These are phyloP conservation scores for Ochetophila trinervis DNA, from an alignment of 306 rosid species.

Conservation along the genomic window DNA sequence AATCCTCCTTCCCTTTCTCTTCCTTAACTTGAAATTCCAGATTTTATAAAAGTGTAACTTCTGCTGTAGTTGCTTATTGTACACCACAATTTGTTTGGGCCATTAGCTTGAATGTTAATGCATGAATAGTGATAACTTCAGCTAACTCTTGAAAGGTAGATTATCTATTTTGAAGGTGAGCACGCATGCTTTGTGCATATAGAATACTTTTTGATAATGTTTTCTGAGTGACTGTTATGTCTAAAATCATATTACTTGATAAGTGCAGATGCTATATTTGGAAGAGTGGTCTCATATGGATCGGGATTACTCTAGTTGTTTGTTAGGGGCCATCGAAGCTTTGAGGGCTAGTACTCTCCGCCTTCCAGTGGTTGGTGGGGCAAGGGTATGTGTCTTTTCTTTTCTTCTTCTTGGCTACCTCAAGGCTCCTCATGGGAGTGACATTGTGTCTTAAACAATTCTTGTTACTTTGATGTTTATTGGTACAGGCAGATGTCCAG, in stretches of 20 bases:
- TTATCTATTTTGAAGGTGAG: neutral
- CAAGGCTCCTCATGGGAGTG: neutral
- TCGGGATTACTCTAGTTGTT: conserved; percentile 64
- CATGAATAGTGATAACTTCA: neutral
- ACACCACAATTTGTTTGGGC: neutral
- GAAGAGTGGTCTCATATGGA: conserved; percentile 84
- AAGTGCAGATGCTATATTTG: conserved; percentile 61
- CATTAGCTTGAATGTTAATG: neutral
- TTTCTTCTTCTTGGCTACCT: neutral
- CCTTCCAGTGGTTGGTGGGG: conserved; percentile 85
- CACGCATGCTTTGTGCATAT: conserved; percentile 6
- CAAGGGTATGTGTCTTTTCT: conserved; percentile 56
- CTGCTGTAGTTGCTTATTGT: neutral
- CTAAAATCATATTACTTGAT: conserved; percentile 22
- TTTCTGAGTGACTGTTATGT: conserved; percentile 12
- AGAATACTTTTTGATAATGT: conserved; percentile 11
- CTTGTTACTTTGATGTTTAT: conserved; percentile 6
- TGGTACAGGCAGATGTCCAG: conserved; percentile 65
- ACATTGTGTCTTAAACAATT: neutral
- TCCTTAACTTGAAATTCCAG: neutral
- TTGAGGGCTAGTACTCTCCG: conserved; percentile 93
- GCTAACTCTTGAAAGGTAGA: neutral
- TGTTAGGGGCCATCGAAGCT: conserved; percentile 84
- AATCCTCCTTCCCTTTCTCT: neutral
- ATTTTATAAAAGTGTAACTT: neutral